Conservation (phyloP, 208 protist genomes). For the Leishmania tarentolae region DNA sequence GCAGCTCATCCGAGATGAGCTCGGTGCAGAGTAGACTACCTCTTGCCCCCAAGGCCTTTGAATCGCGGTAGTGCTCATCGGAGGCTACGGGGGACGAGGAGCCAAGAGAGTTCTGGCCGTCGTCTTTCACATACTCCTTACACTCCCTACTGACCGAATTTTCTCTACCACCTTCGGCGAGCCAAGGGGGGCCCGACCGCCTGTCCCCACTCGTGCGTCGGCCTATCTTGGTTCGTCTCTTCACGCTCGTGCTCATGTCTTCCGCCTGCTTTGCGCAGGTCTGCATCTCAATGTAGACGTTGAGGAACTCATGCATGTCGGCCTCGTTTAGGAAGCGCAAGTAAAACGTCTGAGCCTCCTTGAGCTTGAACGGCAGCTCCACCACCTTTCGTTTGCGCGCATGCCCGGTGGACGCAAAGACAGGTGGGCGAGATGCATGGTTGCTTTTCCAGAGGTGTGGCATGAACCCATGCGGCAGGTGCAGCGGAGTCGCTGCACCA, state of each 20-base stretch:
- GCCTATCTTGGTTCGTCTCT: neutral
- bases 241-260: neutral
- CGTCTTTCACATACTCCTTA: neutral
- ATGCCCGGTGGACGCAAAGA: neutral
- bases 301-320: conserved; percentile 21
- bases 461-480: neutral
- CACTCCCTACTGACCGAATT: neutral
- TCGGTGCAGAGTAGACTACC: neutral
- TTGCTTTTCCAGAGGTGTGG: neutral
- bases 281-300: conserved; percentile 12
- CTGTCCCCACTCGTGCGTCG: neutral
- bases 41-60: neutral
- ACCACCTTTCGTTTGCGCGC: neutral
- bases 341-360: conserved; percentile 9
- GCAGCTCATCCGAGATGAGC: neutral
- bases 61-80: conserved; percentile 8
- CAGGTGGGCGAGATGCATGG: neutral
- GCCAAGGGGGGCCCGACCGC: too few species aligned
- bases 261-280: neutral
- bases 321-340: conserved; percentile 25
- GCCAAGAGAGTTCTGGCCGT: neutral
- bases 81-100: conserved; percentile 8
- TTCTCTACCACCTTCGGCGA: neutral
- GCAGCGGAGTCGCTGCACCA: neutral
- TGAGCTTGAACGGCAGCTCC: conserved; percentile 9